Base-by-base conservation (phyloP, 2,329 filamentous ascomycete genomes). In the Exophiala lecanii-corni region DNA sequence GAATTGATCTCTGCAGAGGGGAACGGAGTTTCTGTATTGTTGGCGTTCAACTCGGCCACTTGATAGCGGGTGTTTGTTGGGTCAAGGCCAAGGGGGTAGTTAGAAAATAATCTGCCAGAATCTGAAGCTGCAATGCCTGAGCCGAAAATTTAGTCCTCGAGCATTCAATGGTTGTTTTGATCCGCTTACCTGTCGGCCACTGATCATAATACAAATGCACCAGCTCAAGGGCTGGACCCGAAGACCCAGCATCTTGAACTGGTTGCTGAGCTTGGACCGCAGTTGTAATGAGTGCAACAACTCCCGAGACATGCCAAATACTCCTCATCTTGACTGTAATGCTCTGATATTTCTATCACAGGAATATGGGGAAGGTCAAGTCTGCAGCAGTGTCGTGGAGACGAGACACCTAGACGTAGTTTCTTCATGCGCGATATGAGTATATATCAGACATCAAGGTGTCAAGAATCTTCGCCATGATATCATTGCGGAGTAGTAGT, bases 141-240 rank as follows among this genome's bases (percentile, higher is more conserved):
- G 25, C n/a, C n/a, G 15, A 31, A 7, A 12, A 28, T 12, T 50
- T 13, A 39, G 31, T 21, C 17, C 5, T 17, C 6, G 12, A 7
- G 9, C n/a, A n/a, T n/a, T n/a, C n/a, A n/a, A n/a, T 13, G 9
- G 16, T 13, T 7, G 19, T 25, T 21, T n/a, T n/a, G n/a, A n/a
- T n/a, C n/a, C 13, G 50, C 50, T 33, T 50, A 59, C 65, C 65
- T 20, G 69, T 71, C 12, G 61, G 62, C 64, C 67, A 76, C 54
- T 75, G 64, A 51, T 73, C 70, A 40, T 72, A 66, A 50, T 74
- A 76, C 7, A 73, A 57, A 57, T 76, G 72, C 1, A 69, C 65
- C 19, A 73, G 47, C 46, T 76, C 72, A 5, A 74, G 59, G 10
- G 62, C 47, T 9, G 71, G 69, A 1, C 72, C 72, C 13, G 60